Evolutionary conservation across 106 monocot genomes (phyloP).

Genomic region (Acorus gramineus): DNA sequence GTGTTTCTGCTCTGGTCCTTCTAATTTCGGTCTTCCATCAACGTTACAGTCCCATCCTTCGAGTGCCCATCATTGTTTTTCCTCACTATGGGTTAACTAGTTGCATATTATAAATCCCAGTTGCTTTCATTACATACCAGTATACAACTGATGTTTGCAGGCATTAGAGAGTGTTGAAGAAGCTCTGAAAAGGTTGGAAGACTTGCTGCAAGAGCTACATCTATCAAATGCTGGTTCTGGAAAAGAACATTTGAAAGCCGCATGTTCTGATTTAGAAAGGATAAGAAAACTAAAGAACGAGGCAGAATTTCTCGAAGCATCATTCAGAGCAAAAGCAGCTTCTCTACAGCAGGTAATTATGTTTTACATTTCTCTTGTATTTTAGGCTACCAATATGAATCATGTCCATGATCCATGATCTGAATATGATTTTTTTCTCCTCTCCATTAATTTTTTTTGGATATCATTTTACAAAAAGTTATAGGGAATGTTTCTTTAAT

Average conservation of each 20-base stretch:
- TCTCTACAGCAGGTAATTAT: slow-evolving; percentile 49
- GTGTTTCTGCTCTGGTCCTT: too few species aligned
- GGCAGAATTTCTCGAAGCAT: slow-evolving; percentile 98
- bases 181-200: slow-evolving; percentile 79
- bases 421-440: too few species aligned
- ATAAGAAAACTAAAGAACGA: slow-evolving; percentile 96
- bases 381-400: too few species aligned
- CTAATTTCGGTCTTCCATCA: too few species aligned
- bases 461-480: too few species aligned
- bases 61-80: too few species aligned
- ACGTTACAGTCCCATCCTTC: too few species aligned
- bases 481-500: too few species aligned
- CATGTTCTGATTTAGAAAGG: slow-evolving; percentile 94
- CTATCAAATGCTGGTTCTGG: slow-evolving; percentile 64
- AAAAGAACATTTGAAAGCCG: slow-evolving; percentile 89
- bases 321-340: slow-evolving; percentile 82
- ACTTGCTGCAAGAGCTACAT: slow-evolving; percentile 86
- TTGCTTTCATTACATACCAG: neutral
- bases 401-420: too few species aligned
- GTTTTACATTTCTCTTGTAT: neutral
- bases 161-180: slow-evolving; percentile 93
- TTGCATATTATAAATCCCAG: too few species aligned
- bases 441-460: too few species aligned
- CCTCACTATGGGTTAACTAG: too few species aligned
- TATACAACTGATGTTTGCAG: slow-evolving; percentile 37